These are phyloP conservation scores for Aegilops speltoides DNA, from an alignment of 176 grass and related monocot genomes.

Conservation along the genomic window DNA sequence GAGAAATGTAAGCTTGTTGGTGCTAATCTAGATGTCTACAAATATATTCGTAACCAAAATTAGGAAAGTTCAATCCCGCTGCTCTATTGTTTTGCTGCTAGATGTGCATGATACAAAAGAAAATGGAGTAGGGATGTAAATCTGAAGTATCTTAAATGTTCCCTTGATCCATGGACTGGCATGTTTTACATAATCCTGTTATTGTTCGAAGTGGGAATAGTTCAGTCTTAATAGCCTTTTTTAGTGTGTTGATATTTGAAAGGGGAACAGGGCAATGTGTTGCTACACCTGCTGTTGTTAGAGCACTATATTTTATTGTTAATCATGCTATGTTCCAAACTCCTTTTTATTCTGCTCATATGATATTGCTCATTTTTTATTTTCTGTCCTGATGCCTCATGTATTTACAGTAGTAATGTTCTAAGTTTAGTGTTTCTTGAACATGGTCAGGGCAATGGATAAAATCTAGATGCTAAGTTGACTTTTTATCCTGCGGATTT, in stretches of 20 bases:
- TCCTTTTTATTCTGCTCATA: neutral
- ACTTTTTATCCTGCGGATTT: constrained; percentile 6
- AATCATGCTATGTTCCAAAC: neutral
- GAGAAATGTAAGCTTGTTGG: neutral
- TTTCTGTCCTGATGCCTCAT: constrained; percentile 19
- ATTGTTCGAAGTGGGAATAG: constrained; percentile 6
- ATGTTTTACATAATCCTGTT: neutral
- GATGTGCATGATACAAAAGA: neutral
- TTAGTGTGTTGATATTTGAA: constrained; percentile 14
- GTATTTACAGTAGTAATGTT: constrained; percentile 21
- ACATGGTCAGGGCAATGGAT: constrained; percentile 21
- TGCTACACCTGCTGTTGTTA: constrained; percentile 14
- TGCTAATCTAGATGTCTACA: constrained; percentile 11
- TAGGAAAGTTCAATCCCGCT: neutral
- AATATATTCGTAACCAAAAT: neutral
- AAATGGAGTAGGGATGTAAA: constrained; percentile 5
- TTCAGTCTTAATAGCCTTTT: neutral
- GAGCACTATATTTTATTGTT: constrained; percentile 17
- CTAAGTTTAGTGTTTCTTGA: constrained; percentile 11
- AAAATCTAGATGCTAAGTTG: constrained; percentile 32
- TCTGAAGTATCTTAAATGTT: constrained; percentile 10
- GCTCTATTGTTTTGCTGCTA: neutral
- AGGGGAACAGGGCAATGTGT: neutral
- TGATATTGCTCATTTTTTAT: neutral
- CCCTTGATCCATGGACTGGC: neutral